Conservation (phyloP, 371 early-diverging fungal genomes). For the Nosema muscidifuracis region DNA sequence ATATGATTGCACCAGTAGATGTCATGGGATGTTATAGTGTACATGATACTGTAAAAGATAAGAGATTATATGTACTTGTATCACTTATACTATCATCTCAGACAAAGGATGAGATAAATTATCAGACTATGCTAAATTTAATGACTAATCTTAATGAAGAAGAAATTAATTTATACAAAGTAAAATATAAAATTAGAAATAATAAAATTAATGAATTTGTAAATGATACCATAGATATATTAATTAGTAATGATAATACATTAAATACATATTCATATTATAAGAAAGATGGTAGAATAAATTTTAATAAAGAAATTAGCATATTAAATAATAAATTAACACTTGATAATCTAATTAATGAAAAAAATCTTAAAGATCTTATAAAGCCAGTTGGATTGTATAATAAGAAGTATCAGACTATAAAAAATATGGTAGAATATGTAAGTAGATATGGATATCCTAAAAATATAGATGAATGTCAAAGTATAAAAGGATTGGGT, state of each 20-base stretch:
- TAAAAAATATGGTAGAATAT: constrained; percentile 37
- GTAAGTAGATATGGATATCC: constrained; percentile 56
- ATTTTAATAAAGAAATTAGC: neutral
- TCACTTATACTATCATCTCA: constrained; percentile 83
- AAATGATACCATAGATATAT: neutral
- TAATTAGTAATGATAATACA: neutral
- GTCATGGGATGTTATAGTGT: constrained; percentile 75
- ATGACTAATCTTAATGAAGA: neutral
- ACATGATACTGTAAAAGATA: constrained; percentile 31
- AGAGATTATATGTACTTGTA: constrained; percentile 77
- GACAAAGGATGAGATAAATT: constrained; percentile 76
- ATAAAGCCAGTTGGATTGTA: constrained; percentile 80
- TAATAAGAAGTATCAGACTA: constrained; percentile 67
- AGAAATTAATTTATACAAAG: no score
- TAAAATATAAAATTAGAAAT: no score
- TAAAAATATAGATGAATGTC: constrained; percentile 16
- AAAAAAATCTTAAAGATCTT: constrained; percentile 64
- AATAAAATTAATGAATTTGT: neutral
- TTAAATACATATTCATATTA: no score
- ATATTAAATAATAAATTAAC: constrained; percentile 58
- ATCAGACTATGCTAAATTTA: constrained; percentile 31
- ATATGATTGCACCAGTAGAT: constrained; percentile 76
- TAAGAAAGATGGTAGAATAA: neutral
- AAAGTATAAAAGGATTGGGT: constrained; percentile 79
- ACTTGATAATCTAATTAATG: constrained; percentile 63